Conservation (phyloP, 176 grass and related monocot species). For the Hordeum vulgare region DNA sequence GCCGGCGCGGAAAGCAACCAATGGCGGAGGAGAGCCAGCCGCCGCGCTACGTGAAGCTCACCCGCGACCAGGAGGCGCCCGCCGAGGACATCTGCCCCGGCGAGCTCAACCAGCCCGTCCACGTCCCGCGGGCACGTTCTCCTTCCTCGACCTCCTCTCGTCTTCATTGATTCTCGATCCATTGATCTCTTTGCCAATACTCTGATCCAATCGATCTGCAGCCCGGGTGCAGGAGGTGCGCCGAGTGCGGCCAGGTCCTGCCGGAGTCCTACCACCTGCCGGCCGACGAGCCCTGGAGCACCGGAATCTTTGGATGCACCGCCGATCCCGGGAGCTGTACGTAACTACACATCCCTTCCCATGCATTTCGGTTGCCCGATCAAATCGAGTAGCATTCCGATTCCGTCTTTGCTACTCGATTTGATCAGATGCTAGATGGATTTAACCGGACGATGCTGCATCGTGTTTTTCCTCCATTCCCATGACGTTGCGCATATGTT, state of each 20-base stretch:
- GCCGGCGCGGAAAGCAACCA: neutral
- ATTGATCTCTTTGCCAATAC: neutral
- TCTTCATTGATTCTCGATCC: neutral
- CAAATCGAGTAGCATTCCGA: too few relatives aligned
- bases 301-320: constrained; percentile 68
- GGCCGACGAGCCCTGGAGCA: constrained; percentile 78
- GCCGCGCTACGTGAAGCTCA: constrained; percentile 85
- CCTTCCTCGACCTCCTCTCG: neutral
- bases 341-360: constrained; percentile 10
- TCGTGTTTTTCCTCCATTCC: neutral
- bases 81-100: constrained; percentile 74
- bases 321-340: constrained; percentile 65
- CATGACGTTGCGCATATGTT: too few relatives aligned
- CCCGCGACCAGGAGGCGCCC: constrained; percentile 69
- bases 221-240: constrained; percentile 58
- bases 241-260: constrained; percentile 71
- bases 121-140: constrained; percentile 50
- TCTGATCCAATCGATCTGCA: constrained; percentile 8
- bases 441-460: too few relatives aligned
- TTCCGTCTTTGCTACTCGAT: neutral
- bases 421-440: neutral
- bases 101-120: constrained; percentile 90
- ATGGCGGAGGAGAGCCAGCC: constrained; percentile 67
- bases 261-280: constrained; percentile 70
- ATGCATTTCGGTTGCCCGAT: neutral